Evolutionary conservation across 306 rosid genomes (phyloP).

Genomic region (Cucurbita moschata): DNA sequence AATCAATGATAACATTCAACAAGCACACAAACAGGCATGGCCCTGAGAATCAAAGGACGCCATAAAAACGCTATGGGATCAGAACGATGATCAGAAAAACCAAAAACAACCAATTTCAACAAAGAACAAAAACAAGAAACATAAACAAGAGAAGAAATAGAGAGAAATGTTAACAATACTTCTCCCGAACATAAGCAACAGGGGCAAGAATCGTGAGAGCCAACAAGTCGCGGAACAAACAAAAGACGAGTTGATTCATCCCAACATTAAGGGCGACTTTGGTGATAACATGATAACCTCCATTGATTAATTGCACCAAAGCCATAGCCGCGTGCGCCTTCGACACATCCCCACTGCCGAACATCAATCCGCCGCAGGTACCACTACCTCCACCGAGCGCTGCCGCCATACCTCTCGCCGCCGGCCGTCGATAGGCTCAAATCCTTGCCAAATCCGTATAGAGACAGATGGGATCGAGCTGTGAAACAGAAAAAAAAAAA

Average conservation of each 20-base stretch:
- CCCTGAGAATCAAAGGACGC: not conserved
- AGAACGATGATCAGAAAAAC: not conserved
- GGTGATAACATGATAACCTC: constrained; percentile 87
- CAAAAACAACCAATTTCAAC: not conserved
- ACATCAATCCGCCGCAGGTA: constrained; percentile 10
- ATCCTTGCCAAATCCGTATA: not conserved
- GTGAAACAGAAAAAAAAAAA: not conserved
- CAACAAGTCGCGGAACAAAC: constrained; percentile 48
- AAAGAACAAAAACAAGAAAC: not conserved
- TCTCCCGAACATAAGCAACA: constrained; percentile 53
- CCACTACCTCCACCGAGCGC: constrained; percentile 13
- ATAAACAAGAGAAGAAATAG: not conserved
- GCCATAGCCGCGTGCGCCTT: constrained; percentile 73
- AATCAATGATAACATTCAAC: not conserved
- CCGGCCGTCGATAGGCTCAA: not conserved
- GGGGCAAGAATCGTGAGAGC: constrained; percentile 51
- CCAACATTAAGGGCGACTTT: constrained; percentile 88
- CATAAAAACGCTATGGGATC: not conserved
- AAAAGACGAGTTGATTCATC: constrained; percentile 70
- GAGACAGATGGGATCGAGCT: not conserved
- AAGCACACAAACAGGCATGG: not conserved
- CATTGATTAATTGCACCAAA: constrained; percentile 54
- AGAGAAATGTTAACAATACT: constrained; percentile 19
- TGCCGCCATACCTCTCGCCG: constrained; percentile 11
- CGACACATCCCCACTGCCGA: constrained; percentile 24